Evolutionary conservation across 768 basidiomycete genomes (phyloP).

Genomic region (Sistotremastrum niveocremeum): DNA sequence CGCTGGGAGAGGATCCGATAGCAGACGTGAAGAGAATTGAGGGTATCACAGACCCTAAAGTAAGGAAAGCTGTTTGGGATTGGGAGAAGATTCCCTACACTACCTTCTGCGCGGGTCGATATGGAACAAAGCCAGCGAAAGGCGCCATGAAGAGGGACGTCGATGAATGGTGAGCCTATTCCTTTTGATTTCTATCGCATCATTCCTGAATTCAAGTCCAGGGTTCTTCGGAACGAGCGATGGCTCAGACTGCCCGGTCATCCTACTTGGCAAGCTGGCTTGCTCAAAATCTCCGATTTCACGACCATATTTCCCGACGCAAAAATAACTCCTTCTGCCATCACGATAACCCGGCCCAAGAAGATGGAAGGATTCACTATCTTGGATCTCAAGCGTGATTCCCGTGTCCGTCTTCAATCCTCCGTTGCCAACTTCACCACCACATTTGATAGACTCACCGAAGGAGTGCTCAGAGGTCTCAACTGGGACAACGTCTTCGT

Average conservation of each 20-base stretch:
- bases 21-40: no score
- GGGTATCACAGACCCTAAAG: no score
- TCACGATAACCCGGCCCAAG: background rate
- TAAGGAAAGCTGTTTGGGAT: no score
- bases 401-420: conserved; percentile 2
- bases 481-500: conserved; percentile 7
- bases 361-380: background rate
- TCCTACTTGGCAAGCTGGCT: background rate
- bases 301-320: background rate
- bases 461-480: conserved; percentile 5
- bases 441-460: conserved; percentile 1
- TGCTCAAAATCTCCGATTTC: background rate
- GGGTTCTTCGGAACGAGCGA: conserved; percentile 1
- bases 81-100: no score
- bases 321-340: background rate
- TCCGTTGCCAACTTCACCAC: background rate
- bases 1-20: no score
- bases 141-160: background rate
- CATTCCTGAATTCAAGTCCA: background rate
- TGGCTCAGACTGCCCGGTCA: background rate
- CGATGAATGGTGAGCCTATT: background rate
- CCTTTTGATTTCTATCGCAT: background rate
- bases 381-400: conserved; percentile 1
- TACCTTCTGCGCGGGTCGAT: no score
- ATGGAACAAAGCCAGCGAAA: no score